A percentile compares a stretch with the other conserved stretches of the same genome.
These are phyloP conservation scores for Apophysomyces ossiformis DNA, from an alignment of 371 early-diverging fungal genomes.

Conservation along the genomic window DNA sequence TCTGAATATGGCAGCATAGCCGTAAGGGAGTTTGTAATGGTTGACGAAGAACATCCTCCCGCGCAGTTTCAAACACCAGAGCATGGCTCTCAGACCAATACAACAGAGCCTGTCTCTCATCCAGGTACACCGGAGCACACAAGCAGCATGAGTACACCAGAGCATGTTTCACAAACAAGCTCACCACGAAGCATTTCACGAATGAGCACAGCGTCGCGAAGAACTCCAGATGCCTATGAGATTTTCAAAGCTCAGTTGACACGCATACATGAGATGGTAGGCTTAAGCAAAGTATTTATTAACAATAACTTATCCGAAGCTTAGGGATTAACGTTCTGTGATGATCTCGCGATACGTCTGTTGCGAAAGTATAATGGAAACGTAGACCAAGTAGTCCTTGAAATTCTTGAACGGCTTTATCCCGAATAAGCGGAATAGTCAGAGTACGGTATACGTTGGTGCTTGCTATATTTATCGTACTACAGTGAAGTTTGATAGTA, in stretches of 20 bases:
- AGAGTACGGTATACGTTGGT: too few relatives aligned
- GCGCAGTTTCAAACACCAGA: too few relatives aligned
- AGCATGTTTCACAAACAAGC: not conserved
- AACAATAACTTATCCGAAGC: not conserved
- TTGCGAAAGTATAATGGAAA: slow-evolving; percentile 30
- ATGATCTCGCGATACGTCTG: slow-evolving; percentile 34
- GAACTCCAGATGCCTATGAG: not conserved
- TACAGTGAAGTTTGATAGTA: too few relatives aligned
- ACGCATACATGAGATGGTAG: slow-evolving; percentile 45
- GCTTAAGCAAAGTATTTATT: slow-evolving; percentile 9
- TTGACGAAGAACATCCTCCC: not conserved
- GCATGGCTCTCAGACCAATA: too few relatives aligned
- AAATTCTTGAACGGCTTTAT: slow-evolving; percentile 33
- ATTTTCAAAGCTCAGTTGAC: slow-evolving; percentile 26
- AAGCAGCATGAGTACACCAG: not conserved
- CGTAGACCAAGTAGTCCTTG: slow-evolving; percentile 34
- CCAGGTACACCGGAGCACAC: not conserved
- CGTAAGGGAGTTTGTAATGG: not conserved
- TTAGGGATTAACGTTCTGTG: slow-evolving; percentile 41
- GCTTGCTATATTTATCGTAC: too few relatives aligned
- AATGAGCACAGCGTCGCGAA: too few relatives aligned
- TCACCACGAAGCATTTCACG: not conserved
- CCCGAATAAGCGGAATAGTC: slow-evolving; percentile 14
- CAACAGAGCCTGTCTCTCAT: not conserved
- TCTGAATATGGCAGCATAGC: not conserved